Base-by-base conservation (phyloP, 2,329 filamentous ascomycete genomes). In the Botrytis galanthina region DNA sequence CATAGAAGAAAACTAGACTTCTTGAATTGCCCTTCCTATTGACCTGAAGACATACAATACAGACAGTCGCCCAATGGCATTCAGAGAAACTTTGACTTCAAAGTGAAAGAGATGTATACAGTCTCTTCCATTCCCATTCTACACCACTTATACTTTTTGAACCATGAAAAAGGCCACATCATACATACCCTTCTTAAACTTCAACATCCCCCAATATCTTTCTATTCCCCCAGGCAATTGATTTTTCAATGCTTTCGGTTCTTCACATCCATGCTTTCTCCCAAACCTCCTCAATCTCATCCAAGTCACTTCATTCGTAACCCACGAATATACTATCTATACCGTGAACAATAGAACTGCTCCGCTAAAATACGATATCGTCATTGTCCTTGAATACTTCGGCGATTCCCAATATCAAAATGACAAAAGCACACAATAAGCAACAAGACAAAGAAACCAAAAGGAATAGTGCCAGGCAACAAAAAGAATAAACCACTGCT, bases 71-170 rank as follows among this genome's bases (percentile, higher is more conserved):
- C 4, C 26, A 32, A 39, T 29, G n/a, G 1, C 26, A 18, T 2
- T 7, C 4, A 54, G 26, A 18, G 14, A n/a, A 29, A 68, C 32
- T 39, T 37, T n/a, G 32, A 68, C 26, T 39, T 29, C 32, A 39
- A 42, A 29, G 7, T 39, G 4, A 7, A 42, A 22, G 9, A n/a
- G 0, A n/a, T 29, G 3, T 3, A 54, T 18, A 1, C 14, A 54
- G 14, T 18, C n/a, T 54, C 35, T 62, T 42, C 26, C 16, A 42
- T 20, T 2, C 26, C 46, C 12, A 29, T n/a, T 1, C 2, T 29
- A 12, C 46, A 9, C 12, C 26, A 9, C 32, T 0, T 9, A 14
- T 10, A 29, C 6, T 1, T 37, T 37, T 0, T 2, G 0, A 67
- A 48, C 2, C 32, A 67, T 20, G 51, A 20, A 4, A 8, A 39